Base-by-base conservation (phyloP, 176 grass and related monocot species). In the Oryza officinalis region DNA sequence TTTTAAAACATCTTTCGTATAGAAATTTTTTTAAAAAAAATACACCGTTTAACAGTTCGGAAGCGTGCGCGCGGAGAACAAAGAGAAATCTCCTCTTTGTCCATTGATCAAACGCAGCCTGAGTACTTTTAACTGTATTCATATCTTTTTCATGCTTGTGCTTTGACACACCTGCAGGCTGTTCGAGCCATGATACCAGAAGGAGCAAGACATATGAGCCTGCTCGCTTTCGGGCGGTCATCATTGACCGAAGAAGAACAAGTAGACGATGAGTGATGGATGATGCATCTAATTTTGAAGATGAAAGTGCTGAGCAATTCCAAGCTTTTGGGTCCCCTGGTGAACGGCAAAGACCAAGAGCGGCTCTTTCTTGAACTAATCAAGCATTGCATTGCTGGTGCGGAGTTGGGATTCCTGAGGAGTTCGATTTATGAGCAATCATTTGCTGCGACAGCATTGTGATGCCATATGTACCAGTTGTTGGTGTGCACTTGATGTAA, bases 151-250 rank as follows among this genome's bases (percentile, higher is more conserved):
- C 25, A 25, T 61, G 57, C 44, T 47, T 77, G 22, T 43, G 72
- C 35, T 72, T 78, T 83, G 14, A 59, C 69, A 35, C 31, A 60
- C 60, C 1, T 88, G 41, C 71, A 99, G 96, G 83, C 57, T 0
- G 93, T 99, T 64, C 90, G 91, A 66, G 86, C 85, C 25, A 87
- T 93, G 85, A 96, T 96, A 88, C 83, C 94, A 77, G 96, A 99
- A 61, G 93, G 86, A 83, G 87, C 85, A 27, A 92, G 89, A 28
- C 93, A 92, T 88, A 94, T 84, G 87, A 93, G 87, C 78, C 71
- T 99, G 20, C 75, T 99, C 66, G 91, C 93, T 70, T 96, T 99
- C 15, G 96, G 93, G 14, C 93, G 88, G 63, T 57, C 84, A 38
- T 77, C 89, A 23, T 71, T 69, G 15, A 80, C 83, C 1, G 81